A percentile compares a stretch with the other conserved stretches of the same genome.
These are phyloP conservation scores for Epichloe baconii DNA, from an alignment of 2,329 filamentous ascomycete species.

Conservation along the genomic window DNA sequence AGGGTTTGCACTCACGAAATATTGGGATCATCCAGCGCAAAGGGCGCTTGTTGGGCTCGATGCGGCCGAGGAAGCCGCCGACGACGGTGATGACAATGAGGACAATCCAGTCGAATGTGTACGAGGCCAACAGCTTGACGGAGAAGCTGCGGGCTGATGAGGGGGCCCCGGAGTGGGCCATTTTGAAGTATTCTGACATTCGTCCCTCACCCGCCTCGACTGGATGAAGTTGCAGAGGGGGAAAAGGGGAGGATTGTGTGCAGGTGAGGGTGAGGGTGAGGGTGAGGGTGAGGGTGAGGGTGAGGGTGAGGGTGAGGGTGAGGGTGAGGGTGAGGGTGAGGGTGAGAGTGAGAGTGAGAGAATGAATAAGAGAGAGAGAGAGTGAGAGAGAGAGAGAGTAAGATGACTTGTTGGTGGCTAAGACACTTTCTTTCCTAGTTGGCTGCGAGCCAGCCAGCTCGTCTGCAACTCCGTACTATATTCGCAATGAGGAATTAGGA, in stretches of 20 bases:
- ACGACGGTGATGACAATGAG: constrained; percentile 46
- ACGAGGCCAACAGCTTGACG: constrained; percentile 41
- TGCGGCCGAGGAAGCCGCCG: constrained; percentile 43
- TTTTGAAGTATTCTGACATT: constrained; percentile 18
- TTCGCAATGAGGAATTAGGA: too few relatives aligned
- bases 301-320: fast-evolving
- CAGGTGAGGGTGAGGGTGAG: too few relatives aligned
- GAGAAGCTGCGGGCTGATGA: constrained; percentile 16
- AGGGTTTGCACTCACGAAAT: constrained; percentile 47
- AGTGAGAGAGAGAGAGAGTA: too few relatives aligned
- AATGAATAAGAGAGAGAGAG: too few relatives aligned
- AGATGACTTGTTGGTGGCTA: too few relatives aligned
- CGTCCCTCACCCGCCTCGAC: constrained; percentile 2
- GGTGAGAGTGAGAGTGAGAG: too few relatives aligned
- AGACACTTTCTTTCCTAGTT: too few relatives aligned
- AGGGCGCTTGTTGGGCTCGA: constrained; percentile 52
- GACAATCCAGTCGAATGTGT: constrained; percentile 62
- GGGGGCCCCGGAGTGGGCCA: constrained; percentile 12
- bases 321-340: too few relatives aligned
- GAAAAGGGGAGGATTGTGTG: not conserved
- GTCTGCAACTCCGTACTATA: too few relatives aligned
- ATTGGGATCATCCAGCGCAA: constrained; percentile 56
- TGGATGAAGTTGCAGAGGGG: not conserved
- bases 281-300: too few relatives aligned
- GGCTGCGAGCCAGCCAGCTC: too few relatives aligned